These are phyloP conservation scores for Trametes meyenii DNA, from an alignment of 768 basidiomycete species.

Conservation along the genomic window DNA sequence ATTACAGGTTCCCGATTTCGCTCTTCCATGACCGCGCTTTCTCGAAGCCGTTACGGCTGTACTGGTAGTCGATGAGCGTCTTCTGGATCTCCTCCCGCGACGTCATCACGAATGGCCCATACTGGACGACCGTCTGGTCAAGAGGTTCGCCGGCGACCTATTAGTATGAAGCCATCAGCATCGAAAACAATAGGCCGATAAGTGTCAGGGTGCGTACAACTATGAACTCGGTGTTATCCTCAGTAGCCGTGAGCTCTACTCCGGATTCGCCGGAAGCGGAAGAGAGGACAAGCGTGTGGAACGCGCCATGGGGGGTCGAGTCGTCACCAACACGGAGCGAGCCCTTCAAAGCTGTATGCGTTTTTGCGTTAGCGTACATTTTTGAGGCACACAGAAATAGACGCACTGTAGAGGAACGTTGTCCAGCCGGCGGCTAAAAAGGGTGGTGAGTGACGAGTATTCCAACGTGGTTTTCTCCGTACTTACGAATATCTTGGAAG, in stretches of 20 bases:
- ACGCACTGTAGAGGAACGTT: constrained; percentile 79
- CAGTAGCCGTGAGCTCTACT: constrained; percentile 59
- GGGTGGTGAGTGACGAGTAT: too few species aligned
- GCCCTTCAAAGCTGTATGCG: constrained; percentile 62
- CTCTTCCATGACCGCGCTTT: constrained; percentile 87
- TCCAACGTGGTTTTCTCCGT: not conserved
- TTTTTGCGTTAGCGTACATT: too few species aligned
- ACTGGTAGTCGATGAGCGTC: constrained; percentile 81
- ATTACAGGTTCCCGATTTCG: constrained; percentile 55
- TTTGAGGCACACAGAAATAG: not conserved
- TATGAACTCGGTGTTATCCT: constrained; percentile 72
- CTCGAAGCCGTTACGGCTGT: constrained; percentile 87
- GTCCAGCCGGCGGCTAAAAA: constrained; percentile 82
- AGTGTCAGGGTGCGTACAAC: constrained; percentile 49
- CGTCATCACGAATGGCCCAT: constrained; percentile 89
- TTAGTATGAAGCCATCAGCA: not conserved
- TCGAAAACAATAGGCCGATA: not conserved
- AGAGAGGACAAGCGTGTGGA: constrained; percentile 87
- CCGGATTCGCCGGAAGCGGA: constrained; percentile 61
- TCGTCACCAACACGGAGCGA: constrained; percentile 60
- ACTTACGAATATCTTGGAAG: constrained; percentile 83
- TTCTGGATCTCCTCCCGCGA: constrained; percentile 76
- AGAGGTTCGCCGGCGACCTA: constrained; percentile 89
- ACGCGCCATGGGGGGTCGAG: constrained; percentile 50
- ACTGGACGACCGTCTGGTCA: constrained; percentile 85